Base-by-base conservation (phyloP, 805 yeast species). In the Kodamaea hsintzibuensis region DNA sequence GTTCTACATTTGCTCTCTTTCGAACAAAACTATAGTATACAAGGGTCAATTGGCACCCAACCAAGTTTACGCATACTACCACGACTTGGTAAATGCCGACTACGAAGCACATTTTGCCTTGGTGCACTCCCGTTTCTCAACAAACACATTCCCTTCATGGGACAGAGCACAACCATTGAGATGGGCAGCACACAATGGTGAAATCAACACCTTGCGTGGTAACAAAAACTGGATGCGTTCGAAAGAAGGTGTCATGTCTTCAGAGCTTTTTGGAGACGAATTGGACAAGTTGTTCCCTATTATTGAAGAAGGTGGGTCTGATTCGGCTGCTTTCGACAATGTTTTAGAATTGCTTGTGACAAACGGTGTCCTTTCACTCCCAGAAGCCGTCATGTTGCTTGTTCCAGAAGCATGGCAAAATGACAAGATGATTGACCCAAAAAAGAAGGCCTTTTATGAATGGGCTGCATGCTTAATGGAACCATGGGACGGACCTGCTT, bases 391-490 rank as follows among this genome's bases (percentile, higher is more conserved):
- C 60, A 95, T 93, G 98, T 73, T 93, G 71, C 79, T 95, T 80
- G 93, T 95, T 56, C 99, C 99, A 37, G 99, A 93, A 74, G 98
- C 98, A 4, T 91, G 97, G 95, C 98, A 93, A 73, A 88, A 89
- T 68, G 95, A 92, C 72, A 71, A 73, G 52, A 72, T 81, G 59
- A 91, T 93, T 88, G 97, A 93, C 70, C 90, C 96, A 53, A 86
- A 88, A 71, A 89, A 92, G 76, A 85, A 82, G 64, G 98, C 98
- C 0, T 93, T 96, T 73, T 93, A 93, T 76, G 98, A 95, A 72
- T 93, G 98, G 98, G 98, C 98, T 47, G 97, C 98, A 10, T 91
- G 98, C 75, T 76, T 93, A 60, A 95, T 95, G 97, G 99, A 93
- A 77, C 98, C 98, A 7, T 93, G 99, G 99, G 99, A 93, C 75